Percentiles rank a stretch among this genome's conserved stretches.
These are phyloP conservation scores for Mycena chlorophos DNA, from an alignment of 768 basidiomycete species.

Conservation along the genomic window DNA sequence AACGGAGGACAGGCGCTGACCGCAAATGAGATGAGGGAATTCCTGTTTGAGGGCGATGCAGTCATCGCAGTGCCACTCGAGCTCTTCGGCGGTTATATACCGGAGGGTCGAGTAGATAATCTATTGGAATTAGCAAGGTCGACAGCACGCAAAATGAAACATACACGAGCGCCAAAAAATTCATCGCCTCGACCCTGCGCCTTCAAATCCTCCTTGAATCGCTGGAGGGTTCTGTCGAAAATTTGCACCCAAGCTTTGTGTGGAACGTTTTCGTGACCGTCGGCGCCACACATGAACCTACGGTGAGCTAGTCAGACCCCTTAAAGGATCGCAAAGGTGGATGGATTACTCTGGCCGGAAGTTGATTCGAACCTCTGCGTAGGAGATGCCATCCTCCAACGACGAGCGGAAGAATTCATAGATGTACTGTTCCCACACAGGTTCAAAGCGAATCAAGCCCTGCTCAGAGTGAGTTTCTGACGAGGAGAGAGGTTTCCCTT, in stretches of 20 bases:
- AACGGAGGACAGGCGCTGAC: constrained; percentile 31
- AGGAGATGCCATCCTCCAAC: constrained; percentile 70
- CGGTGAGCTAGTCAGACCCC: constrained; percentile 3
- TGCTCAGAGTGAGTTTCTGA: constrained; percentile 19
- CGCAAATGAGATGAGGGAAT: constrained; percentile 72
- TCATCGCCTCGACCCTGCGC: constrained; percentile 54
- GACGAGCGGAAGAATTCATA: constrained; percentile 61
- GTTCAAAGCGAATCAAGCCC: constrained; percentile 51
- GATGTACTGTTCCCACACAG: constrained; percentile 62
- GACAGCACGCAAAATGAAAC: constrained; percentile 6
- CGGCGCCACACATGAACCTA: constrained; percentile 57
- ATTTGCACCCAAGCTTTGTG: constrained; percentile 60
- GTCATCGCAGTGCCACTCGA: constrained; percentile 71
- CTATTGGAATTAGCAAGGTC: constrained; percentile 32
- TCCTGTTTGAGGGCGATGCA: constrained; percentile 72
- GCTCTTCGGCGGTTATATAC: constrained; percentile 51
- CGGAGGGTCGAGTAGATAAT: constrained; percentile 72
- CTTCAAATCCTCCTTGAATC: constrained; percentile 54
- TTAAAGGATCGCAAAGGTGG: background rate
- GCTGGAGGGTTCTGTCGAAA: constrained; percentile 52
- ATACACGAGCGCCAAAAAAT: constrained; percentile 67
- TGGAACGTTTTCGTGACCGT: constrained; percentile 57
- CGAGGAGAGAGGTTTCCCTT: background rate
- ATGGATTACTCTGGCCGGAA: constrained; percentile 54
- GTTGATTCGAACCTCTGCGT: constrained; percentile 68